Evolutionary conservation across 2,329 filamentous ascomycete species (phyloP).

Genomic region (Xylaria hypoxylon): DNA sequence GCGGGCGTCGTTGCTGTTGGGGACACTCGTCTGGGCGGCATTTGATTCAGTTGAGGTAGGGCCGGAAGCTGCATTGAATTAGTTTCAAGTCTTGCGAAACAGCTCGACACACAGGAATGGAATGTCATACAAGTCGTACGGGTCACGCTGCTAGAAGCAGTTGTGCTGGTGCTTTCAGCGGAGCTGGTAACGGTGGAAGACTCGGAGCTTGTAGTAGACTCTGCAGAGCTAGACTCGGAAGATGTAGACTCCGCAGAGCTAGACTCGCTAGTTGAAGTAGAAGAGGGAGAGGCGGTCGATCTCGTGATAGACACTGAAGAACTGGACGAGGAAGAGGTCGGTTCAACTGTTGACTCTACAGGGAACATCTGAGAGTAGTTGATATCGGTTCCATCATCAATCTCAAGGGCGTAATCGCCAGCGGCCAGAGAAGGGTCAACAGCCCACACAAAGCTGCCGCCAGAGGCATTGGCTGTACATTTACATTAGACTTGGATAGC

Average conservation of each 20-base stretch:
- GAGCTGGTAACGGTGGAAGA: constrained; percentile 26
- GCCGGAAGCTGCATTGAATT: constrained; percentile 37
- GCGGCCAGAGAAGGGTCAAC: constrained; percentile 52
- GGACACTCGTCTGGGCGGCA: constrained; percentile 38
- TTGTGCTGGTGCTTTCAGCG: background rate
- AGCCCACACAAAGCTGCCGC: constrained; percentile 55
- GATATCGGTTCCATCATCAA: constrained; percentile 54
- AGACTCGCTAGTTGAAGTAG: constrained; percentile 30
- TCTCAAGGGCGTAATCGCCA: constrained; percentile 60
- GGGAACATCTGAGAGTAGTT: constrained; percentile 61
- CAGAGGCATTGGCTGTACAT: constrained; percentile 51
- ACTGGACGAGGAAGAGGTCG: constrained; percentile 15
- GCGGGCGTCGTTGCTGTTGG: constrained; percentile 48
- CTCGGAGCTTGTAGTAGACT: constrained; percentile 24
- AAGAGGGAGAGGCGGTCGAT: constrained; percentile 2
- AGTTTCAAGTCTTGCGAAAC: constrained; percentile 15
- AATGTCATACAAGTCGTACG: constrained; percentile 32
- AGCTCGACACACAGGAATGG: background rate
- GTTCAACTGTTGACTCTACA: constrained; percentile 46
- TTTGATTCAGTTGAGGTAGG: constrained; percentile 34
- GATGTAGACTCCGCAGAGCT: constrained; percentile 25
- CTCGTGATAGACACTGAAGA: background rate
- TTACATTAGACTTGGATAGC: constrained; percentile 25
- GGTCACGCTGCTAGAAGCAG: constrained; percentile 10
- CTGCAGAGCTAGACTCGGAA: constrained; percentile 14